phyloP scores from a whole-genome alignment of 805 yeast species.

The Yamadazyma scolyti region DNA sequence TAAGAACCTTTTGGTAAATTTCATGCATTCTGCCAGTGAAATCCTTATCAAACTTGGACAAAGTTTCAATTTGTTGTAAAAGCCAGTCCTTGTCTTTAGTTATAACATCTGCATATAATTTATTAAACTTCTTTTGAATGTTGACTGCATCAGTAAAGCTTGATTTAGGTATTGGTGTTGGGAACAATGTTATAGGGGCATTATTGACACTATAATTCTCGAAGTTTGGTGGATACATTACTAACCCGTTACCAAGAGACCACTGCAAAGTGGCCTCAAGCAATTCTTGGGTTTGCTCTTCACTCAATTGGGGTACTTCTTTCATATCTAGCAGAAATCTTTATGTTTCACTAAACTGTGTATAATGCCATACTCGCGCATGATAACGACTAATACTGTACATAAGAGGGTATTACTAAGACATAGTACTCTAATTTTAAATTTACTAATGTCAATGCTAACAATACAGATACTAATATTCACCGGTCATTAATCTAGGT shows the following conservation, averaged over 20 bases:
- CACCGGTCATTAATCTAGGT: constrained; percentile 2
- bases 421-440: neutral
- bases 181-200: constrained; percentile 89
- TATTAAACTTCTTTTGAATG: constrained; percentile 68
- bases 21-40: constrained; percentile 81
- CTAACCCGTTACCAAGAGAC: constrained; percentile 74
- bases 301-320: constrained; percentile 30
- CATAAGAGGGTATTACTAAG: too few relatives aligned
- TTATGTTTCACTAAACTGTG: neutral
- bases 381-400: constrained; percentile 3
- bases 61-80: constrained; percentile 45
- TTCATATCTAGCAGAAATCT: constrained; percentile 12
- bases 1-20: constrained; percentile 48
- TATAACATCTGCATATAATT: constrained; percentile 69
- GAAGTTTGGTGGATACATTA: constrained; percentile 71
- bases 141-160: constrained; percentile 64
- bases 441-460: constrained; percentile 14
- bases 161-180: constrained; percentile 77
- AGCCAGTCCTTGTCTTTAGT: constrained; percentile 59
- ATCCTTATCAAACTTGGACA: constrained; percentile 59
- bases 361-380: constrained; percentile 1
- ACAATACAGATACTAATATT: constrained; percentile 9
- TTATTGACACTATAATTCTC: constrained; percentile 41
- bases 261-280: constrained; percentile 61
- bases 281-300: constrained; percentile 26